Base-by-base conservation (phyloP, 2,329 filamentous ascomycete species). In the Talaromyces piceae region DNA sequence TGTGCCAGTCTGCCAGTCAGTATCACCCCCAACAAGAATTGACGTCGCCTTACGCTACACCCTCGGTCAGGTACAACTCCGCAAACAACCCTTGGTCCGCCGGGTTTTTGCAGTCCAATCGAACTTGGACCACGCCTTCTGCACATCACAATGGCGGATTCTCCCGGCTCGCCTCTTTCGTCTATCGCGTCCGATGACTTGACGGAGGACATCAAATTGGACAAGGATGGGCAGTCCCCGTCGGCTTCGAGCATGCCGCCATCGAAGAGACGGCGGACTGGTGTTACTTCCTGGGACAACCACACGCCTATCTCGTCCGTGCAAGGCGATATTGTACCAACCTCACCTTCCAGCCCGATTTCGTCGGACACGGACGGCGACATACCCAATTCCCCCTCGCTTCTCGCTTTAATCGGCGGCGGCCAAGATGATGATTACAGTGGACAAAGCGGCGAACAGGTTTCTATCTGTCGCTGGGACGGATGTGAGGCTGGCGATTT, bases 351-450 rank as follows among this genome's bases (percentile, higher is more conserved):
- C 72, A 81, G 82, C 47, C 87, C 90, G 49, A 84, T 97, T 54
- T 95, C 90, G 6, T 89, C 88, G 49, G 93, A 98, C 70, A 94
- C 88, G 46, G 91, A 88, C 28, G 89, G 89, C 67, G 90, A 89
- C 52, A 82, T 91, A 45, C 87, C 87, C 23, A 84, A 81, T 63
- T 88, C 84, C 1, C 87, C 73, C 65, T 86, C 63, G 73, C 82
- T 33, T 31, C 59, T 62, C 53, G 67, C 62, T 52, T 65, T 66
- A 53, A 68, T 72, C 47, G 71, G 72, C 3, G 66, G 64, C 51
- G 65, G 62, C 50, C 62, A 69, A 51, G 70, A 73, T 49, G 70
- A 73, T 39, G 85, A 88, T 54, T 87, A 89, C 58, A 86, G 87
- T 56, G 86, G 88, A 54, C 81, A 82, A 53, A 65, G 68, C 56